A percentile compares a stretch with the other conserved stretches of the same genome.
Evolutionary conservation across 768 basidiomycete genomes (phyloP).

Genomic region (Pleurotus ostreatus): DNA sequence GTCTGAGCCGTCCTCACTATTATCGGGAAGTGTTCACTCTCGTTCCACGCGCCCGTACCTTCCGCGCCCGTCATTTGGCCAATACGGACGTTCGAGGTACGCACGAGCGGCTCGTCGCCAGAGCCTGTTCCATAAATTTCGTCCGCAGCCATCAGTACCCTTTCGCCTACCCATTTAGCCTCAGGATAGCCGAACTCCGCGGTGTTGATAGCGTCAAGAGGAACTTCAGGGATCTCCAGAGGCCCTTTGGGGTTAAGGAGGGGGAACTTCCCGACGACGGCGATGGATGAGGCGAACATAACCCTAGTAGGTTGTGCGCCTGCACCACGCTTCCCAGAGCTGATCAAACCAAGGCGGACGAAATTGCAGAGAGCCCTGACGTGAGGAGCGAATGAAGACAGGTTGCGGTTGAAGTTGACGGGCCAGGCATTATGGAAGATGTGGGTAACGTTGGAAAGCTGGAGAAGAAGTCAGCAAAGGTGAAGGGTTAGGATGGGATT

Average conservation of each 20-base stretch:
- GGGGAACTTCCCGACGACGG: slow-evolving; percentile 28
- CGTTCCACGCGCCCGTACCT: slow-evolving; percentile 32
- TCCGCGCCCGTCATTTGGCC: slow-evolving; percentile 35
- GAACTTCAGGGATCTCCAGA: slow-evolving; percentile 26
- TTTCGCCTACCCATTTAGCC: slow-evolving; percentile 37
- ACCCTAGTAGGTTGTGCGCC: slow-evolving; percentile 21
- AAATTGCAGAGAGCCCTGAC: slow-evolving; percentile 31
- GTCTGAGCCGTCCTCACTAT: slow-evolving; percentile 26
- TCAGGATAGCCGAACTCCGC: slow-evolving; percentile 28
- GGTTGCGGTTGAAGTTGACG: slow-evolving; percentile 36
- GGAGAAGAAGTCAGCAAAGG: neutral
- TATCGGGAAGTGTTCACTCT: slow-evolving; percentile 32
- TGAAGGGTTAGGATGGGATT: neutral
- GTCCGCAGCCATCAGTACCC: slow-evolving; percentile 22
- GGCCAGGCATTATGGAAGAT: slow-evolving; percentile 39
- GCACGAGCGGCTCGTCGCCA: slow-evolving; percentile 14
- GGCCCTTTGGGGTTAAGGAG: slow-evolving; percentile 22
- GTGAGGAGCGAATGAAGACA: slow-evolving; percentile 40
- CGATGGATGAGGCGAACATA: slow-evolving; percentile 33
- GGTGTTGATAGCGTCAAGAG: slow-evolving; percentile 22
- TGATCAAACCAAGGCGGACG: slow-evolving; percentile 20
- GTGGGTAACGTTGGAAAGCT: slow-evolving; percentile 24
- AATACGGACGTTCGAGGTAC: slow-evolving; percentile 25
- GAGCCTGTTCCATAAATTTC: slow-evolving; percentile 21
- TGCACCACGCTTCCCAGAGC: slow-evolving; percentile 14